Base-by-base conservation (phyloP, 495 filamentous ascomycete species). In the Immersiella caudata region DNA sequence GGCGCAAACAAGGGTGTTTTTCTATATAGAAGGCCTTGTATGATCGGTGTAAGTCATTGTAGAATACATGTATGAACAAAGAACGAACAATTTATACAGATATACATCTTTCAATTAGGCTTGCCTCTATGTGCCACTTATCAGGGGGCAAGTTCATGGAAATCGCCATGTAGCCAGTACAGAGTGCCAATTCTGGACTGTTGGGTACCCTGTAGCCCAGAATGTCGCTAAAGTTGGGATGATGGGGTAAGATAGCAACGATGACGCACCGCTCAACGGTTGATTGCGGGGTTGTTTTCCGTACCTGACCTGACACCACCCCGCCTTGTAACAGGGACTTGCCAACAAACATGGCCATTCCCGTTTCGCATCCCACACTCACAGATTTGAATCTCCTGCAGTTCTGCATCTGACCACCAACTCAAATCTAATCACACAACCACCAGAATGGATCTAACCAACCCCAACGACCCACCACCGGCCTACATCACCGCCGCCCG, bases 401-500 rank as follows among this genome's bases (percentile, higher is more conserved):
- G 14, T 33, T 33, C 22, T 33, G 8, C 56, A 20, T 12, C 56
- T 14, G 6, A 14, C 25, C 26, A 59, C 36, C 12, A 25, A 18
- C 29, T 21, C 11, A 18, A 35, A 33, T 46, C 25, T 33, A 60
- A 18, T 1, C 56, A 89, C 91, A 46, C 26, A 46, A 46, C 57
- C 66, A 56, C 64, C 22, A 33, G 29, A 33, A 76, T 76, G 73
- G 76, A 78, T 35, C 71, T 74, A 29, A 74, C 77, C 51, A 71
- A 71, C 33, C 79, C 79, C 26, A 74, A 75, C 26, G 79, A 81
- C 29, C 73, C 77, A 16, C 78, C 80, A 0, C 82, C 82, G 8
- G 73, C 76, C 46, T 84, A 85, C 73, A 80, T 78, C 26, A 72
- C 77, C 11, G 73, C 78, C 33, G 77, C 83, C 21, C 70, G 67